Base-by-base conservation (phyloP, 495 filamentous ascomycete genomes). In the Sphaerosporella brunnea region DNA sequence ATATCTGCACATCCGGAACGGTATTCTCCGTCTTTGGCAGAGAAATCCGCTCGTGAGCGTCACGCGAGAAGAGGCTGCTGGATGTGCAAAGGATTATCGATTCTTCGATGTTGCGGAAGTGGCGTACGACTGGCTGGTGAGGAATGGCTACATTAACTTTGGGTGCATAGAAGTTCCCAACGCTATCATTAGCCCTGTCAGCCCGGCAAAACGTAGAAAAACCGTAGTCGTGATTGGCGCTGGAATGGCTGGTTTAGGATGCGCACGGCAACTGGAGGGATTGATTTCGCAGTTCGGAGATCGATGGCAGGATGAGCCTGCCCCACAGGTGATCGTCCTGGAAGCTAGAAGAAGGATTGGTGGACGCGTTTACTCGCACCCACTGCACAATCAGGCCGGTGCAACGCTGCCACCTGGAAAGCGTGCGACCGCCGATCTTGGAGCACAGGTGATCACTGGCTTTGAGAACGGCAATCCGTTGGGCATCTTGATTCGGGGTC, bases 1-100 rank as follows among this genome's bases (percentile, higher is more conserved):
- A n/a, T 99, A 96, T 62, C 65, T 99, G 24, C 95, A 94, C 63
- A 94, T 99, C 49, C 72, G 90, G 49, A 99, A 99, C 63, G 85
- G 86, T 2, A 93, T 96, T 51, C 65, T 99, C 23, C 73, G 92
- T 45, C 66, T 96, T 30, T 99, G 87, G 86, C 74, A 81, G 9
- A 73, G 78, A 51, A 95, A 99, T 63, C 84, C 90, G 0, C 77
- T 92, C 57, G 79, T 93, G 35, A 73, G 75, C 54, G 86, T 99
- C 19, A 82, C 78, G 13, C 71, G 76, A 24, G 82, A 94, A 55
- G 90, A 96, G 63, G 92, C 90, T 5, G 69, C 84, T 25, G 92
- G 92, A 15, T 95, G 92, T 66, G 83, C 86, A 19, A 86, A 82
- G 64, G 84, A 94, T 53, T 69, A 75, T 34, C 74, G 84, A n/a